These are phyloP conservation scores for Mimosa bimucronata DNA, from an alignment of 306 rosid genomes.

Conservation along the genomic window DNA sequence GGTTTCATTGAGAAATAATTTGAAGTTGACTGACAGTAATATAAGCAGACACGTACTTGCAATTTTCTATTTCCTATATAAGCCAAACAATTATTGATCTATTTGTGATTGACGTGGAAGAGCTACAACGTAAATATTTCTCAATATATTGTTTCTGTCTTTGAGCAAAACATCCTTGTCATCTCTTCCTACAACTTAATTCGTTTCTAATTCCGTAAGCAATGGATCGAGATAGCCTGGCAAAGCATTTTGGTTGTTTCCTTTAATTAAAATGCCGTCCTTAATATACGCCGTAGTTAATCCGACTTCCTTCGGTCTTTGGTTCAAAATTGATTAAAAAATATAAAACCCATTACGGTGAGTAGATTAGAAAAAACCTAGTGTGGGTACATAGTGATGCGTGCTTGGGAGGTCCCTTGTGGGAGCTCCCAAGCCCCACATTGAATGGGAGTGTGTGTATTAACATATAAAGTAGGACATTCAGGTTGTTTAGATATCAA, in stretches of 20 bases:
- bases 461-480: too few relatives aligned
- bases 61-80: background rate
- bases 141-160: background rate
- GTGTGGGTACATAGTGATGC: too few relatives aligned
- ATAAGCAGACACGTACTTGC: background rate
- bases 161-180: background rate
- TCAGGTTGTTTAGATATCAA: too few relatives aligned
- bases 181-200: background rate
- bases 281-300: background rate
- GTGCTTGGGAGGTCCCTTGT: too few relatives aligned
- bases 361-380: too few relatives aligned
- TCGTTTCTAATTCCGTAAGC: slow-evolving; percentile 23
- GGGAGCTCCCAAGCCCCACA: too few relatives aligned
- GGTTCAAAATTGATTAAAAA: too few relatives aligned
- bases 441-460: too few relatives aligned
- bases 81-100: background rate
- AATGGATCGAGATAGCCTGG: slow-evolving; percentile 6
- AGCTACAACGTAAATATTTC: background rate
- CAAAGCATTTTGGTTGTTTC: slow-evolving; percentile 25
- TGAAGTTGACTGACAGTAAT: background rate
- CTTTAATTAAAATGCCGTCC: background rate
- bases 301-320: background rate
- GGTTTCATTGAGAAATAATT: background rate
- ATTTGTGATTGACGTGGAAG: background rate
- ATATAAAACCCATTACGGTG: too few relatives aligned